Conservation (phyloP, 2,329 filamentous ascomycete genomes). For the Ustulina deusta region DNA sequence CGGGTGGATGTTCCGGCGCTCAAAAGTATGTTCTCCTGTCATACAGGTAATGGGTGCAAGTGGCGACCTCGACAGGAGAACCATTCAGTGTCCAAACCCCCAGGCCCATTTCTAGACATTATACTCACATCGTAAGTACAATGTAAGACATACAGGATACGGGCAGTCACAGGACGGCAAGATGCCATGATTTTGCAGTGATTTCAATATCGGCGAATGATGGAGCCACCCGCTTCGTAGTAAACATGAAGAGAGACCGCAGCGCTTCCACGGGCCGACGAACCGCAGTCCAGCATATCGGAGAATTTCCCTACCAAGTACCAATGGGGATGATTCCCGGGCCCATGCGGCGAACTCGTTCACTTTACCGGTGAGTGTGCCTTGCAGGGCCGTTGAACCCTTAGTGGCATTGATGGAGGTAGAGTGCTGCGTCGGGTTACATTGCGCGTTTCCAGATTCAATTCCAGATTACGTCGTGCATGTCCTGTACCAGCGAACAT, state of each 20-base stretch:
- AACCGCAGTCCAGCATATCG: slow-evolving; percentile 42
- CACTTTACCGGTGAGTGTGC: slow-evolving; percentile 44
- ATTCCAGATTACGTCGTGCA: slow-evolving; percentile 39
- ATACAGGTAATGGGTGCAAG: background rate
- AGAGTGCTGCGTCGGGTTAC: slow-evolving; percentile 18
- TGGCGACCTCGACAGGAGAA: background rate
- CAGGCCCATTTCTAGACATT: background rate
- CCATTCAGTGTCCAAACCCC: background rate
- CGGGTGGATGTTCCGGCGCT: slow-evolving; percentile 31
- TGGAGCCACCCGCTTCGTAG: slow-evolving; percentile 9
- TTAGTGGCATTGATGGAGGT: slow-evolving; percentile 6
- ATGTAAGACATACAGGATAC: background rate
- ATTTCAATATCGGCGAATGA: slow-evolving; percentile 11
- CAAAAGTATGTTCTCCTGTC: slow-evolving; percentile 6
- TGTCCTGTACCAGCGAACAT: slow-evolving; percentile 23
- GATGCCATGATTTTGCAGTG: slow-evolving; percentile 22
- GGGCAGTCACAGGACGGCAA: background rate
- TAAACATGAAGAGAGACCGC: slow-evolving; percentile 10
- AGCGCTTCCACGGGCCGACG: slow-evolving; percentile 49
- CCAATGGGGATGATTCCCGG: slow-evolving; percentile 41
- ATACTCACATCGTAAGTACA: background rate
- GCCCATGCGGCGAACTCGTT: slow-evolving; percentile 29
- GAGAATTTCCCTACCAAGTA: slow-evolving; percentile 45
- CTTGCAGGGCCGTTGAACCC: slow-evolving; percentile 37
- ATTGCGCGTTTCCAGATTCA: slow-evolving; percentile 26